Evolutionary conservation across 2,329 filamentous ascomycete species (phyloP), one percentile per base, ranked within the genome.

Genomic region (Apiospora pterosperma): DNA sequence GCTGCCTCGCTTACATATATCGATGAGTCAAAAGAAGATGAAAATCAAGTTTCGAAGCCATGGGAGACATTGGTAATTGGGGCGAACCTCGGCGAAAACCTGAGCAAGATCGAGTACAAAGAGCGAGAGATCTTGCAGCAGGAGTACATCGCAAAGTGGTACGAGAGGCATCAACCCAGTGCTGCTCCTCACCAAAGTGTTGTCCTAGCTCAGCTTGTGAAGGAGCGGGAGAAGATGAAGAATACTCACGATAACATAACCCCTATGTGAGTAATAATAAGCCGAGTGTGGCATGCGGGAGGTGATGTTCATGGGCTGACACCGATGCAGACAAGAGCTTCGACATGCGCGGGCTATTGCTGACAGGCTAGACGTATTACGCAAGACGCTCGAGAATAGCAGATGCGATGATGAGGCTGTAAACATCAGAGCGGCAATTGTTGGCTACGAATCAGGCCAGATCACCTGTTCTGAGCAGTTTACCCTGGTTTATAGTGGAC

Each of bases 401-500:
- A 61, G 69, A 19, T 80, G 76, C 60, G 71, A 74, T 21, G 73
- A 75, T 2, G 80, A 82, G 68, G 71, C 65, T 12, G 67, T 72
- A 21, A 82, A 83, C 67, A 81, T 83, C 65, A 67, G 69, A 52
- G 78, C 76, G 36, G 81, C 79, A 23, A 78, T 82, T 38, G 64
- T 71, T 4, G 80, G 76, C 16, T 83, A 84, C 66, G 69, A 76
- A 38, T 71, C 74, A 10, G 78, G 77, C 34, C 61, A 68, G n/a
- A 82, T 83, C 64, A 62, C 67, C n/a, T 81, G 76, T 66, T 79
- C 77, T 2, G 62, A 69, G 5, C 67, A 75, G 3, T 82, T 77
- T 66, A 81, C 80, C 5, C 67, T 83, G 38, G 73, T 83, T 64
- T 83, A 78, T 67, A 77, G 74, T 7, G 80, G 80, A 21, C 71